These are phyloP conservation scores for Mucor sp. DNA, from an alignment of 371 early-diverging fungal species.

Conservation along the genomic window DNA sequence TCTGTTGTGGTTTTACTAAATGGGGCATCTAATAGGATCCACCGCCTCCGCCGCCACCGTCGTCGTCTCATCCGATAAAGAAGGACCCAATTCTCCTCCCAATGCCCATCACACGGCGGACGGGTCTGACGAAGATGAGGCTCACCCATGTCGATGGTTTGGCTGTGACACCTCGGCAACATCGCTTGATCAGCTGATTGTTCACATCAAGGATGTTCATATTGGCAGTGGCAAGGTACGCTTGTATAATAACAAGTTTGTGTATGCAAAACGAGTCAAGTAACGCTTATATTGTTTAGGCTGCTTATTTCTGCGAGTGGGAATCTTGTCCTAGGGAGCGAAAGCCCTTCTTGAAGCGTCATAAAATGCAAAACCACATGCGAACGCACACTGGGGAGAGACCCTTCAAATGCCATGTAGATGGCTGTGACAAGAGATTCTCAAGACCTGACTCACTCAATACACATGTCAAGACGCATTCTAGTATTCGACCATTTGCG, in stretches of 20 bases:
- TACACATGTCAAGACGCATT: slow-evolving; percentile 88
- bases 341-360: slow-evolving; percentile 80
- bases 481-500: slow-evolving; percentile 67
- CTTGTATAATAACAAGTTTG: not conserved
- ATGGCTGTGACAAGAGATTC: slow-evolving; percentile 75
- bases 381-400: slow-evolving; percentile 82
- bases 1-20: slow-evolving; percentile 1
- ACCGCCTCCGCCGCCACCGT: not conserved
- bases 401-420: slow-evolving; percentile 49
- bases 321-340: slow-evolving; percentile 63
- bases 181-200: slow-evolving; percentile 57
- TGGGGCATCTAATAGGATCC: slow-evolving; percentile 7
- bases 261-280: slow-evolving; percentile 11
- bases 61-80: not conserved
- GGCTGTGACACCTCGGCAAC: slow-evolving; percentile 51
- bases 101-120: slow-evolving; percentile 7
- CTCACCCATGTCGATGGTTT: slow-evolving; percentile 59
- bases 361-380: slow-evolving; percentile 83
- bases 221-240: slow-evolving; percentile 67
- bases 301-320: slow-evolving; percentile 78
- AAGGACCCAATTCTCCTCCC: slow-evolving; percentile 3
- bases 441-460: slow-evolving; percentile 81
- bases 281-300: slow-evolving; percentile 34
- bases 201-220: slow-evolving; percentile 63
- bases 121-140: slow-evolving; percentile 20